Percentiles rank a stretch among this genome's conserved stretches.
These are phyloP conservation scores for Phytophthora sp. DNA, from an alignment of 352 stramenopile genomes.

Conservation along the genomic window DNA sequence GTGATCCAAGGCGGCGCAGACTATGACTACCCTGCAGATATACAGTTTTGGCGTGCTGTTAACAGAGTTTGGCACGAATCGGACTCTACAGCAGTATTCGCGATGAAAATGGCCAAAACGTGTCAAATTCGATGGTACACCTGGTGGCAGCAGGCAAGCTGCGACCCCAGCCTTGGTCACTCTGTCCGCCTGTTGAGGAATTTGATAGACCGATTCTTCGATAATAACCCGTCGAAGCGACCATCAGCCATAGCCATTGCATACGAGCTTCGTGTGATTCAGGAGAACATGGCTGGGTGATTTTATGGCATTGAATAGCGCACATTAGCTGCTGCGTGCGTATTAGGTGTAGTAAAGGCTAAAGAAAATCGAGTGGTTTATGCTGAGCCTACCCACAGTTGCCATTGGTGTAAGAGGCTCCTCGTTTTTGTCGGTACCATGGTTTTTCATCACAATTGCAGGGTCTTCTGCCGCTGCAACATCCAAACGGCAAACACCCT, in stretches of 20 bases:
- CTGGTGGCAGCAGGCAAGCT: constrained; percentile 42
- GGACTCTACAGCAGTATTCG: constrained; percentile 42
- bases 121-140: constrained; percentile 58
- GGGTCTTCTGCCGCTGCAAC: constrained; percentile 37
- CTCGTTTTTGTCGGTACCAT: constrained; percentile 14
- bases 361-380: not conserved
- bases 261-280: constrained; percentile 12
- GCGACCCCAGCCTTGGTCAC: not conserved
- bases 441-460: constrained; percentile 33
- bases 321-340: too few species aligned
- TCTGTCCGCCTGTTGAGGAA: constrained; percentile 5
- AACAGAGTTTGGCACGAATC: constrained; percentile 49
- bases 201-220: constrained; percentile 14
- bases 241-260: constrained; percentile 10
- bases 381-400: too few species aligned
- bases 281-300: constrained; percentile 14
- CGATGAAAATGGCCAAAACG: constrained; percentile 33
- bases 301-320: too few species aligned
- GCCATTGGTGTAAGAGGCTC: constrained; percentile 25
- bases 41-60: constrained; percentile 57
- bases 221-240: not conserved
- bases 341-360: not conserved
- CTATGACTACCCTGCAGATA: constrained; percentile 52
- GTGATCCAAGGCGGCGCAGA: constrained; percentile 46
- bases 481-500: constrained; percentile 58